These are phyloP conservation scores for Solanum commersonii DNA, from an alignment of 257 asterid species.

Conservation along the genomic window DNA sequence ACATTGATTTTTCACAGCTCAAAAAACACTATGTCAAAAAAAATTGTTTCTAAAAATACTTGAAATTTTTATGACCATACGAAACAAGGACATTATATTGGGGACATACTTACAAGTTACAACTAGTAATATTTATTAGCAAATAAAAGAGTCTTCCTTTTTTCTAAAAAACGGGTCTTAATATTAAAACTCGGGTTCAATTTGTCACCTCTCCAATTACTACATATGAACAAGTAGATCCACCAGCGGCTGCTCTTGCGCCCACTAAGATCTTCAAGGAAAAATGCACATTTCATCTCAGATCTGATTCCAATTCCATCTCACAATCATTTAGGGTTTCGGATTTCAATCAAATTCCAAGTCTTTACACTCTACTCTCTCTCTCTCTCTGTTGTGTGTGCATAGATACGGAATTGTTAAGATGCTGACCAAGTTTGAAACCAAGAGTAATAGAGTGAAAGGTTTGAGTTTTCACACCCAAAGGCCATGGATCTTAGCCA, in stretches of 20 bases:
- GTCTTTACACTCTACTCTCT: not conserved
- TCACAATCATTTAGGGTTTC: not conserved
- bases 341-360: not conserved
- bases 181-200: not conserved
- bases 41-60: not conserved
- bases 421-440: slow-evolving; percentile 96
- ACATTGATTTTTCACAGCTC: not conserved
- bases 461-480: slow-evolving; percentile 91
- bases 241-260: not conserved
- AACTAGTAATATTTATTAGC: not conserved
- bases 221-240: not conserved
- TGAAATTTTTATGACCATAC: not conserved
- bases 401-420: slow-evolving; percentile 3
- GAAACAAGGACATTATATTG: not conserved
- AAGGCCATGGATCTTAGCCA: slow-evolving; percentile 99
- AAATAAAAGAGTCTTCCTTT: not conserved
- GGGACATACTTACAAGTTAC: not conserved
- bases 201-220: not conserved
- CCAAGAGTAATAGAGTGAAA: slow-evolving; percentile 96
- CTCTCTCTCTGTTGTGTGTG: not conserved
- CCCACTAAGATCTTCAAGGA: not conserved
- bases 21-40: no score
- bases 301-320: slow-evolving; percentile 16
- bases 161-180: not conserved
- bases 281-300: slow-evolving; percentile 7